A percentile compares a stretch with the other conserved stretches of the same genome.
These are phyloP conservation scores for Russula lepida DNA, from an alignment of 768 basidiomycete genomes.

Conservation along the genomic window DNA sequence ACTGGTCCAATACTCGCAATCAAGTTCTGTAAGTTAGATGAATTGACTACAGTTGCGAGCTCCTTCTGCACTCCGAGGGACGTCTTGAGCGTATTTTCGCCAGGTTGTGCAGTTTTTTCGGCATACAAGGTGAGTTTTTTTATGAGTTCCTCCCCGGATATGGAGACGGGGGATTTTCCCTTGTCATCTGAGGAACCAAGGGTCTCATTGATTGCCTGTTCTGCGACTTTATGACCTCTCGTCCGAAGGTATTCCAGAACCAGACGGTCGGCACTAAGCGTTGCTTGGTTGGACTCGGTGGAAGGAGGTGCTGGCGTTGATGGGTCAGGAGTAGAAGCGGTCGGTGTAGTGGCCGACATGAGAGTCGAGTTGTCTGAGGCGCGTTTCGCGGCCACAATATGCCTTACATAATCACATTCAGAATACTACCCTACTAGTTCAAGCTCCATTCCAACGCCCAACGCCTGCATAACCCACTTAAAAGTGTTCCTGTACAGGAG, in stretches of 20 bases:
- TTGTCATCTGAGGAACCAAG: slow-evolving; percentile 32
- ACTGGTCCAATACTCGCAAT: slow-evolving; percentile 71
- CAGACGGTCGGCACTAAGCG: slow-evolving; percentile 33
- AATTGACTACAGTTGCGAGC: slow-evolving; percentile 58
- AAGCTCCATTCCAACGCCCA: background rate
- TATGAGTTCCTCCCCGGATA: slow-evolving; percentile 44
- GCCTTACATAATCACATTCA: background rate
- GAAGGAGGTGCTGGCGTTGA: slow-evolving; percentile 30
- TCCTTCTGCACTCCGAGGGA: slow-evolving; percentile 57
- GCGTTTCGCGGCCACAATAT: background rate
- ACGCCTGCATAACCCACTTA: slow-evolving; percentile 21
- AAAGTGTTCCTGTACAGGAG: slow-evolving; percentile 48
- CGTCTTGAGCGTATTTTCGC: slow-evolving; percentile 67
- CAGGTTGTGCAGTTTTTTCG: slow-evolving; percentile 56
- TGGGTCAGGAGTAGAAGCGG: slow-evolving; percentile 42
- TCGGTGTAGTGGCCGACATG: slow-evolving; percentile 45
- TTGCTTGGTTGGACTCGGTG: slow-evolving; percentile 38
- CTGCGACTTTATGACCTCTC: slow-evolving; percentile 39
- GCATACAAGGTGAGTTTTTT: slow-evolving; percentile 57
- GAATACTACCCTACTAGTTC: background rate
- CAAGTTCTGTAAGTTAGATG: slow-evolving; percentile 63
- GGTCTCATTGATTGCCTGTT: slow-evolving; percentile 35
- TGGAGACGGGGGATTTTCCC: slow-evolving; percentile 28
- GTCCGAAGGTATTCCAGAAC: slow-evolving; percentile 43
- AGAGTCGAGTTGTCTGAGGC: background rate